Conservation (phyloP, 176 grass and related monocot species). For the Tillandsia leiboldiana region DNA sequence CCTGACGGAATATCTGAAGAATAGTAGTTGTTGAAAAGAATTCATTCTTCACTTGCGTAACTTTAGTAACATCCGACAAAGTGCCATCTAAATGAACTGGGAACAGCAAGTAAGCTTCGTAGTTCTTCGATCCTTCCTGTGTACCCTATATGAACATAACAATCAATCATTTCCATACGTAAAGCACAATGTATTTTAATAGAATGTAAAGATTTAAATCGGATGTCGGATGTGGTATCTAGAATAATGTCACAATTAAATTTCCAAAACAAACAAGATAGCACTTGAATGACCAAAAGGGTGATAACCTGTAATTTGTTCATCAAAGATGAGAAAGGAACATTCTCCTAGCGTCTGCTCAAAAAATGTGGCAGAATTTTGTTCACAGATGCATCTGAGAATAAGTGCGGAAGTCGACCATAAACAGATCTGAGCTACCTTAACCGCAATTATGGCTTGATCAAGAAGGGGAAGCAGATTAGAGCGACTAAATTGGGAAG, state of each 20-base stretch:
- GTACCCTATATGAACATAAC: slow-evolving; percentile 32
- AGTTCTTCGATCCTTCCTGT: slow-evolving; percentile 50
- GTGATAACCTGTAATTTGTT: too few species aligned
- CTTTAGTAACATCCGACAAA: slow-evolving; percentile 45
- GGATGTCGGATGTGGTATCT: not conserved
- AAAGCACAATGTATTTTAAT: not conserved
- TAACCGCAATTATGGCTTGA: slow-evolving; percentile 63
- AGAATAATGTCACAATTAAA: too few species aligned
- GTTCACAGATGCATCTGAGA: not conserved
- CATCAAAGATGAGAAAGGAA: too few species aligned
- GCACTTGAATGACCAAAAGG: too few species aligned
- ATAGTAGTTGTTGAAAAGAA: slow-evolving; percentile 43
- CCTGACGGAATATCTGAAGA: slow-evolving; percentile 87
- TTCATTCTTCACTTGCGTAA: slow-evolving; percentile 64
- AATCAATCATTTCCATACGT: not conserved
- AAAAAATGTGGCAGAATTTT: too few species aligned
- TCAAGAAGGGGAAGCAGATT: slow-evolving; percentile 93
- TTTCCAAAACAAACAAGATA: too few species aligned
- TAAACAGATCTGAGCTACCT: slow-evolving; percentile 31
- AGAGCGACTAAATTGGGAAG: slow-evolving; percentile 75
- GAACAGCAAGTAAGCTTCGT: slow-evolving; percentile 85
- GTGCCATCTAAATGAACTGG: slow-evolving; percentile 93
- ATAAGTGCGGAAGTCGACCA: not conserved
- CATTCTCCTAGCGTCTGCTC: too few species aligned
- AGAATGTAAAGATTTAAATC: not conserved